Percentiles rank a stretch among this genome's conserved stretches.
These are phyloP conservation scores for Saprolegnia diclina DNA, from an alignment of 352 stramenopile species.

Conservation along the genomic window DNA sequence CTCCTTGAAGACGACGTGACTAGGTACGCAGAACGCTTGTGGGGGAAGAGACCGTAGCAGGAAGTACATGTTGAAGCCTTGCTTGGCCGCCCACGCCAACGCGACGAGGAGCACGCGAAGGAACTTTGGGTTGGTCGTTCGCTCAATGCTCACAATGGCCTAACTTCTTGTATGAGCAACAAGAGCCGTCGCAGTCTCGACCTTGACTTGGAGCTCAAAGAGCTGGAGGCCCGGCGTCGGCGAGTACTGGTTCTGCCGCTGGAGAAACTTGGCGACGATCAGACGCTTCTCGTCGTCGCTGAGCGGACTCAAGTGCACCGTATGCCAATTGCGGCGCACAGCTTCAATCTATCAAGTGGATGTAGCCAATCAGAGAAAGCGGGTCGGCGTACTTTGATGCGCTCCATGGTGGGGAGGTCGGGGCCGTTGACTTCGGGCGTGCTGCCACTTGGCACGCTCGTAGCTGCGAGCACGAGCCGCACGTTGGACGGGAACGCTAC, in stretches of 20 bases:
- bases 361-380: background rate
- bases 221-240: conserved; percentile 39
- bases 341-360: conserved; percentile 46
- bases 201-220: conserved; percentile 70
- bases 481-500: conserved; percentile 80
- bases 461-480: conserved; percentile 76
- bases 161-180: background rate
- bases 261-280: conserved; percentile 60
- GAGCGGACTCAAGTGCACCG: conserved; percentile 53
- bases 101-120: conserved; percentile 56
- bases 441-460: conserved; percentile 17
- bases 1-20: conserved; percentile 31
- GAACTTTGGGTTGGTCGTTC: conserved; percentile 51
- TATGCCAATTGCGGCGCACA: conserved; percentile 65
- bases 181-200: background rate
- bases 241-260: conserved; percentile 12
- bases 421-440: conserved; percentile 25
- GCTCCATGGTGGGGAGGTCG: conserved; percentile 71
- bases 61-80: conserved; percentile 68
- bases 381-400: conserved; percentile 49
- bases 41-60: conserved; percentile 30
- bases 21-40: background rate
- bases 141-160: conserved; percentile 51
- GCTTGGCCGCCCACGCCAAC: conserved; percentile 57
- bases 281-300: conserved; percentile 51